Conservation (phyloP, 768 basidiomycete species). For the Sporobolomyces phaffii region DNA sequence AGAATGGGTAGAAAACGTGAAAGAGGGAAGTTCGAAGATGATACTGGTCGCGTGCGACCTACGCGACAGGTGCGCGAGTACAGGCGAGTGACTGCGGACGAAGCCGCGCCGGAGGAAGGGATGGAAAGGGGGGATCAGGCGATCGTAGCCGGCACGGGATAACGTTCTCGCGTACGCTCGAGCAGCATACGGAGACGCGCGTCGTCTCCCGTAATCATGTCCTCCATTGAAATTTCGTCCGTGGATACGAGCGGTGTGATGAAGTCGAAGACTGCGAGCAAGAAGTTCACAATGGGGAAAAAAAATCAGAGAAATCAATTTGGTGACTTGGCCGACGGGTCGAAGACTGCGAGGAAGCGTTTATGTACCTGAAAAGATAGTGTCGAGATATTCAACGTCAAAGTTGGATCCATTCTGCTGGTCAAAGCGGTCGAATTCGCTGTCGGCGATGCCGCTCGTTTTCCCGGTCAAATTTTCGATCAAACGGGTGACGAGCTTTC, state of each 20-base stretch:
- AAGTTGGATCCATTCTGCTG: conserved; percentile 15
- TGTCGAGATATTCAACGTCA: conserved; percentile 30
- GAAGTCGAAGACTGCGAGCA: conserved; percentile 61
- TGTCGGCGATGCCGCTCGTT: conserved; percentile 38
- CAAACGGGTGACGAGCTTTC: conserved; percentile 73
- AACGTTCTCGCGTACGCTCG: conserved; percentile 46
- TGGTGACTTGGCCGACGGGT: no score
- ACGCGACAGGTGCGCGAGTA: no score
- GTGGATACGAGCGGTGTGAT: conserved; percentile 68
- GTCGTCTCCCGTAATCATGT: conserved; percentile 72
- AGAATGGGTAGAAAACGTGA: no score
- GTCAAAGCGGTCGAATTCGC: conserved; percentile 32
- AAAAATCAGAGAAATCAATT: no score
- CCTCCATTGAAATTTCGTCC: conserved; percentile 87
- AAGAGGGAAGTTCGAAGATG: no score
- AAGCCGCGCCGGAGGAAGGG: background rate
- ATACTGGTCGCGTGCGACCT: no score
- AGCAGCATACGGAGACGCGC: conserved; percentile 76
- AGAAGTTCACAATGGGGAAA: no score
- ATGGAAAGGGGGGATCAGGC: background rate
- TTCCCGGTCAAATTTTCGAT: conserved; percentile 55
- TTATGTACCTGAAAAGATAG: conserved; percentile 31
- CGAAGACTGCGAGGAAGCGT: no score
- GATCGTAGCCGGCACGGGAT: background rate
- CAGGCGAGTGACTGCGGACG: no score